A percentile compares a stretch with the other conserved stretches of the same genome.
These are phyloP conservation scores for Syzygium aromaticum DNA, from an alignment of 345 rosid species.

Conservation along the genomic window DNA sequence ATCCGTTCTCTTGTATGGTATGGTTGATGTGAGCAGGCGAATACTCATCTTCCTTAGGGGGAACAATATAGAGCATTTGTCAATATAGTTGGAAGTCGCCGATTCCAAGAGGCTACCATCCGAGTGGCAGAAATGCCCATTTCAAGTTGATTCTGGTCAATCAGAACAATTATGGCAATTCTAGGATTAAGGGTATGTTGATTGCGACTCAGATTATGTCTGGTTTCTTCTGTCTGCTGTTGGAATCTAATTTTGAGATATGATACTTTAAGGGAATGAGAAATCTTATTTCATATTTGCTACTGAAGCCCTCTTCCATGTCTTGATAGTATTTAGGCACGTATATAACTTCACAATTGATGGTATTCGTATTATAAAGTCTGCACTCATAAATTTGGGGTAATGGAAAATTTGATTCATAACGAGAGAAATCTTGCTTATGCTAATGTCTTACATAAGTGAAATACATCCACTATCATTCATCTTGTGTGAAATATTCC, in stretches of 20 bases:
- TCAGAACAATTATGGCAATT: background rate
- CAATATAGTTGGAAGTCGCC: conserved; percentile 16
- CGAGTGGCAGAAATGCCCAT: conserved; percentile 11
- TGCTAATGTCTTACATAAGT: background rate
- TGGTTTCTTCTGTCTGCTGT: background rate
- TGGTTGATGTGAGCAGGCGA: conserved; percentile 21
- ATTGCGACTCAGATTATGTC: background rate
- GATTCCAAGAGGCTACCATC: conserved; percentile 12
- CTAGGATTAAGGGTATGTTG: conserved; percentile 2
- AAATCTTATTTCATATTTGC: background rate
- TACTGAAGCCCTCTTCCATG: background rate
- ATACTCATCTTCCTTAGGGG: conserved; percentile 12
- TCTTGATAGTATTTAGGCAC: background rate
- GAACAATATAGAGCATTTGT: conserved; percentile 10
- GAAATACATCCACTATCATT: background rate
- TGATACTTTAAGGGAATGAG: background rate
- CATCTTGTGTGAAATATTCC: background rate
- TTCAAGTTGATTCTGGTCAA: conserved; percentile 13
- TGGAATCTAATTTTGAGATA: background rate
- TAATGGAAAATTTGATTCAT: background rate
- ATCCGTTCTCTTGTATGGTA: conserved; percentile 38
- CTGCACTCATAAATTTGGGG: background rate
- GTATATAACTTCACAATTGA: background rate
- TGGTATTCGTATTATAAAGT: background rate
- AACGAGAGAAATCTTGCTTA: background rate